Base-by-base conservation (phyloP, 805 yeast genomes). In the Metschnikowia matae region DNA sequence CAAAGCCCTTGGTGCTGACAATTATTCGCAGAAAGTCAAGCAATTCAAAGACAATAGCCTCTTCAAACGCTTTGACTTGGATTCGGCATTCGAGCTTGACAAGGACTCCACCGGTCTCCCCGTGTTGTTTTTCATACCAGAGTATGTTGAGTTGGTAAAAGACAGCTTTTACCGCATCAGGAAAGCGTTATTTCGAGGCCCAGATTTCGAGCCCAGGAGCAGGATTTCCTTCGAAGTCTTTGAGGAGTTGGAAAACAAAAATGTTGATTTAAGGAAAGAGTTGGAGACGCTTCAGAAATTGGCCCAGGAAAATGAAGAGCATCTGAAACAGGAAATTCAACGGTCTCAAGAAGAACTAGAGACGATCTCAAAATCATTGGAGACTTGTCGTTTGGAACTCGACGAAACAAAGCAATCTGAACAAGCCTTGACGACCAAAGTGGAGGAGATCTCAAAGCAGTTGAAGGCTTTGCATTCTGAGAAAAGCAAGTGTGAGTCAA, bases 81-180 rank as follows among this genome's bases (percentile, higher is more conserved):
- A 54, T 21, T 39, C 53, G 10, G 54, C 50, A 11, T 18, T 53
- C 2, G 56, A 49, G 6, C 48, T 52, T 26, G 77, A 74, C 3
- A 77, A 79, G 54, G 96, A 89, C 62, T 84, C 82, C 2, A 83
- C 96, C 1, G 99, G 99, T 1, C 75, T 92, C 39, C 99, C 98
- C 0, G 81, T 82, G 51, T 86, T 92, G 1, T 89, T 79, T 59
- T 85, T 94, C 61, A 85, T 84, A 51, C 63, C 78, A 0, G 67
- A 75, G 2, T 89, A 89, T 62, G 82, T 87, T 3, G 71, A 70
- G 3, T 69, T 90, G 46, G 69, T 94, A 40, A 83, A 82, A 54
- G 94, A 86, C 2, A 86, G 89, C 59, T 81, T 78, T 54, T 57
- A 67, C 7, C 75, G 97, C 51, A 80, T 94, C 26, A 79, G 78